Evolutionary conservation across 108 stramenopile species (phyloP).

Genomic region (Nitzschia putrida): DNA sequence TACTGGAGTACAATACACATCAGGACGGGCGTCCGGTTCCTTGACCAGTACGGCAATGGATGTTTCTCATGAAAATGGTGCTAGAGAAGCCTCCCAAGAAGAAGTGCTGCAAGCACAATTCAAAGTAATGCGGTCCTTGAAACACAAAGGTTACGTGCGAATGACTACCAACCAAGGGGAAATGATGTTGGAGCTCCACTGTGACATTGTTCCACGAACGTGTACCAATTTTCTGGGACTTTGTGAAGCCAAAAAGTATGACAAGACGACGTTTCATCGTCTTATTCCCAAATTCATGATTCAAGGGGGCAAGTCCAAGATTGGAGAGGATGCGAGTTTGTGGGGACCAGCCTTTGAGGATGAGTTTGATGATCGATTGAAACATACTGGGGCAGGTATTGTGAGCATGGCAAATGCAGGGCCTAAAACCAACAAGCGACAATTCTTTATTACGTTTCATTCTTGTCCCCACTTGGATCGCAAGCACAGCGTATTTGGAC

Average conservation of each 20-base stretch:
- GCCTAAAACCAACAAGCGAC: constrained; percentile 82
- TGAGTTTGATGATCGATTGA: constrained; percentile 92
- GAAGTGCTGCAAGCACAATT: constrained; percentile 86
- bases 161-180: constrained; percentile 83
- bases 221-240: constrained; percentile 91
- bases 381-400: constrained; percentile 72
- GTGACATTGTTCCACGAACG: constrained; percentile 89
- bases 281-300: constrained; percentile 90
- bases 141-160: constrained; percentile 85
- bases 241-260: constrained; percentile 81
- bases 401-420: constrained; percentile 96
- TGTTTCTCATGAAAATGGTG: constrained; percentile 50
- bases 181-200: constrained; percentile 90
- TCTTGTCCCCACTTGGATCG: constrained; percentile 89
- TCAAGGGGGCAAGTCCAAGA: constrained; percentile 88
- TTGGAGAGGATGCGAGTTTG: constrained; percentile 67
- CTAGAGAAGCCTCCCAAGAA: constrained; percentile 80
- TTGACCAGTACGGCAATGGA: constrained; percentile 72
- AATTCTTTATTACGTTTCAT: constrained; percentile 96
- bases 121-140: constrained; percentile 41
- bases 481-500: constrained; percentile 96
- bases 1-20: constrained; percentile 61
- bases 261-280: constrained; percentile 90
- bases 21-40: constrained; percentile 69
- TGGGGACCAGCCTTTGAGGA: constrained; percentile 83